Evolutionary conservation across 768 basidiomycete genomes (phyloP).

Genomic region (Suillus brevipes): DNA sequence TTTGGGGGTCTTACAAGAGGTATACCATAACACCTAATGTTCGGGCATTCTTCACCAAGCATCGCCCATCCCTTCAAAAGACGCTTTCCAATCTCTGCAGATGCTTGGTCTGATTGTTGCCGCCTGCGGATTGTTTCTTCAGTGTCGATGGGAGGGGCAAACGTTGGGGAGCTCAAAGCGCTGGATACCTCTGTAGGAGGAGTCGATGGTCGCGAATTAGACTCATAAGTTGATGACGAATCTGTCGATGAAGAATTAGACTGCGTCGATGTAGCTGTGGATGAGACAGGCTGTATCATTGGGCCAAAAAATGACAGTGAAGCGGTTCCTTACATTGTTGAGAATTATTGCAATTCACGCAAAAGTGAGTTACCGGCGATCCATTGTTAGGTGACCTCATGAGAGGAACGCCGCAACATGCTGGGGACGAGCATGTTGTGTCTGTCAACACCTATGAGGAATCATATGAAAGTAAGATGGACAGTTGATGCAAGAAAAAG

Average conservation of each 20-base stretch:
- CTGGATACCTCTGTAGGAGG: conserved; percentile 77
- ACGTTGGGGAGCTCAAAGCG: conserved; percentile 58
- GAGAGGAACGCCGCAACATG: conserved; percentile 64
- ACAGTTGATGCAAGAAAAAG: not conserved
- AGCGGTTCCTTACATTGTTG: conserved; percentile 30
- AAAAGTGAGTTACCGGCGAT: conserved; percentile 50
- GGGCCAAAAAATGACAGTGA: not conserved
- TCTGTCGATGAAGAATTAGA: conserved; percentile 39
- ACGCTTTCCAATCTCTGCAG: conserved; percentile 74
- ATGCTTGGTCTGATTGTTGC: conserved; percentile 80
- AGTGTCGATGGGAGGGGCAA: conserved; percentile 64
- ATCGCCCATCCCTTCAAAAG: conserved; percentile 85
- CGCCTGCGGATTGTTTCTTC: conserved; percentile 67
- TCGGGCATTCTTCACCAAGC: conserved; percentile 85
- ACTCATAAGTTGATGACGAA: conserved; percentile 46
- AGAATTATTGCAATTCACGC: conserved; percentile 60
- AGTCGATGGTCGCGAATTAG: conserved; percentile 63
- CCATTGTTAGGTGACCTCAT: conserved; percentile 64
- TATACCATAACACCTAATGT: conserved; percentile 67
- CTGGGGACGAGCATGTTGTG: conserved; percentile 52
- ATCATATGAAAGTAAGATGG: conserved; percentile 5
- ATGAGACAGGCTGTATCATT: not conserved
- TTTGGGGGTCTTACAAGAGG: conserved; percentile 84
- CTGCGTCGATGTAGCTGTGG: conserved; percentile 20
- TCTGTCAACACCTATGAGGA: conserved; percentile 61